Evolutionary conservation across 371 early-diverging fungal genomes (phyloP).

Genomic region (Mucor irregularis): DNA sequence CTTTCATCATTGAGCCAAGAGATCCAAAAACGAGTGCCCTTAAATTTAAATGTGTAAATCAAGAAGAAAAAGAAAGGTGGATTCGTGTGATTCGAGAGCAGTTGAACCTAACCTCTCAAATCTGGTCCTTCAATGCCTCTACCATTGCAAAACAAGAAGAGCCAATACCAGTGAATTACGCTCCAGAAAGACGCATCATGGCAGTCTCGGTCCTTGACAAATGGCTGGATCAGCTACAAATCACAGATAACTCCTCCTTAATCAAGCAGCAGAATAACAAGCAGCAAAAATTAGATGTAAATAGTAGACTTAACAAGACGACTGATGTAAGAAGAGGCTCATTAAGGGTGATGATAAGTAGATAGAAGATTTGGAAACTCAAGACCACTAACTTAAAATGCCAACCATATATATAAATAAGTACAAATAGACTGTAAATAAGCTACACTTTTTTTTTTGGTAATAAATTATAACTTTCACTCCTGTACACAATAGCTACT

Average conservation of each 20-base stretch:
- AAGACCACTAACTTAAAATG: too few relatives aligned
- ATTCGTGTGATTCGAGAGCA: conserved; percentile 3
- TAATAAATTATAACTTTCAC: too few relatives aligned
- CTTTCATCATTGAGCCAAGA: conserved; percentile 1
- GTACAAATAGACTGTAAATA: too few relatives aligned
- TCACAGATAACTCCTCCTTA: background rate
- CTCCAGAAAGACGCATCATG: background rate
- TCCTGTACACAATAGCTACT: too few relatives aligned
- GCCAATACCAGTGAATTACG: background rate
- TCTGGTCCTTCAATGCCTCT: conserved; percentile 14
- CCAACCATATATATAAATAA: too few relatives aligned
- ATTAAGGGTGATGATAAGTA: too few relatives aligned
- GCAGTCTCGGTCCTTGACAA: conserved; percentile 10
- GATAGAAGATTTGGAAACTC: too few relatives aligned
- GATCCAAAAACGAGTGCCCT: background rate
- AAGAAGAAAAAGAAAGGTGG: conserved; percentile 8
- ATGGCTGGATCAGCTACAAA: conserved; percentile 3
- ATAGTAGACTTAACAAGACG: too few relatives aligned
- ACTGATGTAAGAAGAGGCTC: too few relatives aligned
- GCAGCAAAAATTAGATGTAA: too few relatives aligned
- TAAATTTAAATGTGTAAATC: background rate
- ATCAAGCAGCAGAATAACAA: background rate
- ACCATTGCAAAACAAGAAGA: background rate
- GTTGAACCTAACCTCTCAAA: background rate
- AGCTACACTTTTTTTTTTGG: too few relatives aligned